These are phyloP conservation scores for Ampelomyces quisqualis DNA, from an alignment of 2,329 filamentous ascomycete genomes.

Conservation along the genomic window DNA sequence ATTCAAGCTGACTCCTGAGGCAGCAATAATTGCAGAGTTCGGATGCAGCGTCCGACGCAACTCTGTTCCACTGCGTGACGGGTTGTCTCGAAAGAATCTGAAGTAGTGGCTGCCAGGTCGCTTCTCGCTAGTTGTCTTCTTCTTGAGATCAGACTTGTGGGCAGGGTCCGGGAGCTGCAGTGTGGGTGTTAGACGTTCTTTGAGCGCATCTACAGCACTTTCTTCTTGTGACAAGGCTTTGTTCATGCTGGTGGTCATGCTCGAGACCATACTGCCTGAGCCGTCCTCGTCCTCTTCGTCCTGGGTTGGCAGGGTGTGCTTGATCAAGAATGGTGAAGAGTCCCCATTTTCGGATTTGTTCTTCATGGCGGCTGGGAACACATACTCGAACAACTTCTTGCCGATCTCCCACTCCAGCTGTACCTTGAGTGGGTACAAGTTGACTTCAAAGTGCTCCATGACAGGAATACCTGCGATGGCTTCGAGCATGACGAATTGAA, in stretches of 20 bases:
- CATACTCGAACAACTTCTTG: slow-evolving; percentile 92
- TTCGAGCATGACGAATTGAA: slow-evolving; percentile 98
- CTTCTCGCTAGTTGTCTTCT: slow-evolving; percentile 24
- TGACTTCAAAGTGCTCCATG: slow-evolving; percentile 95
- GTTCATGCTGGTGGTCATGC: slow-evolving; percentile 17
- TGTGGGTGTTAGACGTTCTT: slow-evolving; percentile 80
- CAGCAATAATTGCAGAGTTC: slow-evolving; percentile 19
- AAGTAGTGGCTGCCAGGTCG: slow-evolving; percentile 37
- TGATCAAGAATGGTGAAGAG: slow-evolving; percentile 64
- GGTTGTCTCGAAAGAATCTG: slow-evolving; percentile 38
- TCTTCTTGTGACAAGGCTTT: slow-evolving; percentile 28
- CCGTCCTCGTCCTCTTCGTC: slow-evolving; percentile 53
- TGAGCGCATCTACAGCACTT: slow-evolving; percentile 71
- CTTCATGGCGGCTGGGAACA: slow-evolving; percentile 80
- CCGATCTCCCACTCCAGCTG: slow-evolving; percentile 92
- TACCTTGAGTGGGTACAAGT: slow-evolving; percentile 87
- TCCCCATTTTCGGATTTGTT: slow-evolving; percentile 47
- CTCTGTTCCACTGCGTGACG: slow-evolving; percentile 33
- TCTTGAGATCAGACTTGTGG: slow-evolving; percentile 35
- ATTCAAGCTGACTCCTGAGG: slow-evolving; percentile 14
- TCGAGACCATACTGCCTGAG: slow-evolving; percentile 36
- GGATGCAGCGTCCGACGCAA: slow-evolving; percentile 37
- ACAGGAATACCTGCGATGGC: slow-evolving; percentile 97
- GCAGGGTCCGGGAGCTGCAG: slow-evolving; percentile 57
- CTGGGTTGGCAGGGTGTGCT: slow-evolving; percentile 51